Conservation (phyloP, 352 stramenopile species). For the Pythium diclinum region DNA sequence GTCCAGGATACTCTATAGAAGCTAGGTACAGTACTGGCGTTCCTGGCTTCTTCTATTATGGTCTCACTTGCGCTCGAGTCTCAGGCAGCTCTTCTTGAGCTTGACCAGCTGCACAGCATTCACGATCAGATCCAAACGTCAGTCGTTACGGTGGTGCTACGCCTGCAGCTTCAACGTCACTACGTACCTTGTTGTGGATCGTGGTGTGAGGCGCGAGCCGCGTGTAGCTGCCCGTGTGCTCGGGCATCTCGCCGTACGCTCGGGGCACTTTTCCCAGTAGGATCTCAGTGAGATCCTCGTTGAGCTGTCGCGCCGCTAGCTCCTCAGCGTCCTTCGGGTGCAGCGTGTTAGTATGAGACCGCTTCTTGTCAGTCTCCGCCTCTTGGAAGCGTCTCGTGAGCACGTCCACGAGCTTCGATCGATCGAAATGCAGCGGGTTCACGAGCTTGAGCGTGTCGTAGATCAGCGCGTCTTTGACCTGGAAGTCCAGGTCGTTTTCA, state of each 20-base stretch:
- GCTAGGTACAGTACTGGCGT: too few species aligned
- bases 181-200: slow-evolving; percentile 63
- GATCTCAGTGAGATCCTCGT: slow-evolving; percentile 73
- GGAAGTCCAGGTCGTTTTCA: slow-evolving; percentile 82
- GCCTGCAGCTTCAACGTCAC: background rate
- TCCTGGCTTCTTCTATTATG: background rate
- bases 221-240: slow-evolving; percentile 56
- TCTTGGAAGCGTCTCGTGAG: slow-evolving; percentile 61
- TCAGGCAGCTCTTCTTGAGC: slow-evolving; percentile 57
- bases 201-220: slow-evolving; percentile 57
- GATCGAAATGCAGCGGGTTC: slow-evolving; percentile 79
- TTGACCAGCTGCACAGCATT: slow-evolving; percentile 38
- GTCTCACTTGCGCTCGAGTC: slow-evolving; percentile 27
- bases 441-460: slow-evolving; percentile 86
- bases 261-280: slow-evolving; percentile 49
- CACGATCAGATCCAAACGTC: background rate
- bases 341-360: slow-evolving; percentile 49
- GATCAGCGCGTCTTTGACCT: slow-evolving; percentile 90
- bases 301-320: slow-evolving; percentile 42
- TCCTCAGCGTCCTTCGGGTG: slow-evolving; percentile 57
- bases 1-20: background rate
- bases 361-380: slow-evolving; percentile 48
- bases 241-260: slow-evolving; percentile 60
- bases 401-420: slow-evolving; percentile 60
- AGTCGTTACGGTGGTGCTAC: background rate